Percentiles rank a stretch among this genome's conserved stretches.
Evolutionary conservation across 2,329 filamentous ascomycete species (phyloP).

Genomic region (Trichophyton schoenleinii): DNA sequence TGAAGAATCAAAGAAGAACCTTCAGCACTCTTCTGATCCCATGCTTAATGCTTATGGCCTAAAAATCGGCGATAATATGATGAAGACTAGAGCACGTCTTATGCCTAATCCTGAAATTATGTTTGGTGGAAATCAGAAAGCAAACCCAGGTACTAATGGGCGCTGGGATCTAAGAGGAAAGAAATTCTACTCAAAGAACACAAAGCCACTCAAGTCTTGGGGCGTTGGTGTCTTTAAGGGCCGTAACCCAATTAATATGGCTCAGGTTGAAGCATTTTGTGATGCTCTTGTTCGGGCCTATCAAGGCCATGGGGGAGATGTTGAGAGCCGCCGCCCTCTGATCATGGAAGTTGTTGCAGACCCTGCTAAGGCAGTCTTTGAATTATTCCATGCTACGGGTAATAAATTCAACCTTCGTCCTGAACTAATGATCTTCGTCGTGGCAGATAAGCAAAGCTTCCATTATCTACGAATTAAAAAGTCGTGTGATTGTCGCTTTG

Average conservation of each 20-base stretch:
- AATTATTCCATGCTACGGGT: constrained; percentile 45
- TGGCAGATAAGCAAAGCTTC: constrained; percentile 57
- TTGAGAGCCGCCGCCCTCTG: constrained; percentile 37
- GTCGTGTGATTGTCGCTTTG: constrained; percentile 70
- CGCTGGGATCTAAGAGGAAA: constrained; percentile 81
- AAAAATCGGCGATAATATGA: constrained; percentile 51
- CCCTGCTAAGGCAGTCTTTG: constrained; percentile 42
- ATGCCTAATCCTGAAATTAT: constrained; percentile 58
- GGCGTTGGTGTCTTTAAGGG: constrained; percentile 55
- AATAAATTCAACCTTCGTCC: constrained; percentile 46
- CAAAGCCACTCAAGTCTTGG: constrained; percentile 55
- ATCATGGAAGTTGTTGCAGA: constrained; percentile 33
- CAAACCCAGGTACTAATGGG: constrained; percentile 54
- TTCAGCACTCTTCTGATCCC: constrained; percentile 56
- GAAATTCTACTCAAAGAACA: constrained; percentile 59
- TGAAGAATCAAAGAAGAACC: constrained; percentile 50
- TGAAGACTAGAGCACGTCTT: constrained; percentile 56
- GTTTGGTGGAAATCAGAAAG: constrained; percentile 45
- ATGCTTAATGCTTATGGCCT: constrained; percentile 64
- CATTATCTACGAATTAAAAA: constrained; percentile 82
- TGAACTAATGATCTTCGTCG: constrained; percentile 67
- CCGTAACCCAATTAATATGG: constrained; percentile 35
- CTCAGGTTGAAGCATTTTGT: constrained; percentile 41
- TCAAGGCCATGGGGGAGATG: constrained; percentile 46
- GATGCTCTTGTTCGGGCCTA: constrained; percentile 51